phyloP scores from a whole-genome alignment of 352 stramenopile species.

The Peronospora farinosa region DNA sequence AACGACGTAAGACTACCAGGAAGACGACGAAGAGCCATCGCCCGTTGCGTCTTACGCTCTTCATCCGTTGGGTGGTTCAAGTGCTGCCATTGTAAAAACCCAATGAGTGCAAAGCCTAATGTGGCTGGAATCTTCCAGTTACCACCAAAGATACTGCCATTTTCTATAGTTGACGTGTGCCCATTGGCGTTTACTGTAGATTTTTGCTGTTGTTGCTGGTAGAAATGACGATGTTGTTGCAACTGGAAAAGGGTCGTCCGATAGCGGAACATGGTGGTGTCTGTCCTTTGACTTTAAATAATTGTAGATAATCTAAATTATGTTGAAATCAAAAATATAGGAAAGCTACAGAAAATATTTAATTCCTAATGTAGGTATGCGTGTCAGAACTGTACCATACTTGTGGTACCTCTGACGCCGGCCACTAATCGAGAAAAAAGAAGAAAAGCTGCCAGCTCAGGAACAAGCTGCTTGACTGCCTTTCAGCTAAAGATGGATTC shows the following conservation, averaged over 20 bases:
- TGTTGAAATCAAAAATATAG: neutral
- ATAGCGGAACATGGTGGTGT: slow-evolving; percentile 6
- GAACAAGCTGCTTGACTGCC: too few relatives aligned
- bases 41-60: slow-evolving; percentile 55
- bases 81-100: slow-evolving; percentile 62
- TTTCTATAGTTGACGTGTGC: neutral
- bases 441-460: neutral
- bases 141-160: slow-evolving; percentile 19
- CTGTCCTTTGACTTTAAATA: neutral
- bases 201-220: slow-evolving; percentile 3
- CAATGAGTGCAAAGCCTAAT: slow-evolving; percentile 62
- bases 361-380: neutral
- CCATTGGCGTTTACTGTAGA: neutral
- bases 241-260: slow-evolving; percentile 1
- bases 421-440: slow-evolving; percentile 14
- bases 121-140: slow-evolving; percentile 68
- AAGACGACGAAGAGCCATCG: slow-evolving; percentile 40
- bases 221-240: slow-evolving; percentile 15
- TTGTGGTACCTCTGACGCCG: slow-evolving; percentile 12
- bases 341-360: too few relatives aligned
- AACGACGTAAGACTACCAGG: slow-evolving; percentile 47
- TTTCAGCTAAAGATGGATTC: slow-evolving; percentile 51
- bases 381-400: slow-evolving; percentile 5
- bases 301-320: neutral
- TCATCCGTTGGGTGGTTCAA: slow-evolving; percentile 58